Conservation (phyloP, 2,329 filamentous ascomycete species). For the Spiromastix sp. region DNA sequence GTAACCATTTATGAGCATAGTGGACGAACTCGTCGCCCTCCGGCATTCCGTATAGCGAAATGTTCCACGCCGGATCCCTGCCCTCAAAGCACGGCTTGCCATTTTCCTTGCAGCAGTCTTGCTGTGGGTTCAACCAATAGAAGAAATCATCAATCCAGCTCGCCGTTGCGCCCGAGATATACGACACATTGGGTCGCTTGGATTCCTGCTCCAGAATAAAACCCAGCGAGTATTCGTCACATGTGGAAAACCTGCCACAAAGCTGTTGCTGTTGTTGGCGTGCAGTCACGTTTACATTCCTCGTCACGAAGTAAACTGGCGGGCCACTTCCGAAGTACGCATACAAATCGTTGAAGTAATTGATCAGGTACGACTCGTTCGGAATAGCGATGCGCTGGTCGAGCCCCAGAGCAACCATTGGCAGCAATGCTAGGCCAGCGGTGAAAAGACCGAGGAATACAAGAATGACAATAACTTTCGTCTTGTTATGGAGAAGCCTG, state of each 20-base stretch:
- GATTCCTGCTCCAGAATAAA: conserved; percentile 91
- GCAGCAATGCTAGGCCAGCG: conserved; percentile 72
- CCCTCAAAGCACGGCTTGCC: conserved; percentile 67
- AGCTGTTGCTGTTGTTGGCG: conserved; percentile 70
- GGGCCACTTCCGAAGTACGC: conserved; percentile 84
- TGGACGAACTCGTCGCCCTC: conserved; percentile 82
- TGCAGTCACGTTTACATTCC: conserved; percentile 66
- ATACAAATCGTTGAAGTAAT: conserved; percentile 94
- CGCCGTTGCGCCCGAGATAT: conserved; percentile 76
- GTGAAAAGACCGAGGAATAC: conserved; percentile 83
- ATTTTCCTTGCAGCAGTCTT: conserved; percentile 65
- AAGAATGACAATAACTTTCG: conserved; percentile 65
- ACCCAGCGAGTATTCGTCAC: conserved; percentile 69
- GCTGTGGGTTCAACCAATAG: conserved; percentile 83
- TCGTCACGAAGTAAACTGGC: conserved; percentile 91
- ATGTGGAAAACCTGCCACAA: conserved; percentile 85
- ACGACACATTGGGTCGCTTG: conserved; percentile 78
- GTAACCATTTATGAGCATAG: conserved; percentile 75
- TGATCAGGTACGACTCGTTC: conserved; percentile 85
- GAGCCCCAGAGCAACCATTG: conserved; percentile 73
- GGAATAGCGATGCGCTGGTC: conserved; percentile 94
- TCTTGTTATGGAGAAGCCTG: conserved; percentile 64
- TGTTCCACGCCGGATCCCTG: conserved; percentile 75
- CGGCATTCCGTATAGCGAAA: conserved; percentile 82
- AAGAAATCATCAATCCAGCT: conserved; percentile 98